Conservation (phyloP, 2,329 filamentous ascomycete species). For the Nigrospora sphaerica region DNA sequence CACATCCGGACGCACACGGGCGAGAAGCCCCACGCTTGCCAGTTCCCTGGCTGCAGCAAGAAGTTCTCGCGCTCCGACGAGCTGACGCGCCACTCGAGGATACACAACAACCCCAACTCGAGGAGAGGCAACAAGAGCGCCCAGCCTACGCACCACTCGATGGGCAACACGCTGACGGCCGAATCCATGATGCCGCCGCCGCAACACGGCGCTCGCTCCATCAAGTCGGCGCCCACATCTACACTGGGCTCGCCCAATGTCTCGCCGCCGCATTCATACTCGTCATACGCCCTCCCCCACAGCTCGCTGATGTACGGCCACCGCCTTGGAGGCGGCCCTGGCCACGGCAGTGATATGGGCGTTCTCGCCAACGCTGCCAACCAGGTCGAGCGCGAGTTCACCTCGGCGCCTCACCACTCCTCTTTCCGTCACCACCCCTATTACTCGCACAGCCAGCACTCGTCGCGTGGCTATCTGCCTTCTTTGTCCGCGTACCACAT, state of each 20-base stretch:
- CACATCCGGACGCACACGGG: conserved; percentile 97
- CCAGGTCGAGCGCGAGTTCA: conserved; percentile 54
- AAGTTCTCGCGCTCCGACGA: conserved; percentile 96
- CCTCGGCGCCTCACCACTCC: conserved; percentile 31
- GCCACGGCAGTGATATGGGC: conserved; percentile 43
- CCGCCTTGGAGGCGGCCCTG: conserved; percentile 26
- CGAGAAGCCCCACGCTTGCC: conserved; percentile 95
- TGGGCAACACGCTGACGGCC: conserved; percentile 39
- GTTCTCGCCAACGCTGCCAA: conserved; percentile 54
- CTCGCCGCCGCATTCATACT: conserved; percentile 88
- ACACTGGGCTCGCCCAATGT: conserved; percentile 89
- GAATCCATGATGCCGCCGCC: conserved; percentile 70
- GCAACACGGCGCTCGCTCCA: conserved; percentile 60
- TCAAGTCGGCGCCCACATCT: conserved; percentile 82
- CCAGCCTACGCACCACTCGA: conserved; percentile 35
- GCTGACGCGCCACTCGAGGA: conserved; percentile 91
- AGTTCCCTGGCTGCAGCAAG: conserved; percentile 92
- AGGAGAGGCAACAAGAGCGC: conserved; percentile 79
- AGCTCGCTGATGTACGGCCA: conserved; percentile 40
- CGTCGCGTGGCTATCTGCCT: conserved; percentile 57
- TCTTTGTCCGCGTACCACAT: conserved; percentile 87
- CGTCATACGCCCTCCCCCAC: conserved; percentile 51
- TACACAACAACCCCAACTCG: conserved; percentile 98
- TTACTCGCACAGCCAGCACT: conserved; percentile 40
- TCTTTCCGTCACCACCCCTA: conserved; percentile 45